Conservation (phyloP, 371 early-diverging fungal species). For the Choanephora cucurbitarum region DNA sequence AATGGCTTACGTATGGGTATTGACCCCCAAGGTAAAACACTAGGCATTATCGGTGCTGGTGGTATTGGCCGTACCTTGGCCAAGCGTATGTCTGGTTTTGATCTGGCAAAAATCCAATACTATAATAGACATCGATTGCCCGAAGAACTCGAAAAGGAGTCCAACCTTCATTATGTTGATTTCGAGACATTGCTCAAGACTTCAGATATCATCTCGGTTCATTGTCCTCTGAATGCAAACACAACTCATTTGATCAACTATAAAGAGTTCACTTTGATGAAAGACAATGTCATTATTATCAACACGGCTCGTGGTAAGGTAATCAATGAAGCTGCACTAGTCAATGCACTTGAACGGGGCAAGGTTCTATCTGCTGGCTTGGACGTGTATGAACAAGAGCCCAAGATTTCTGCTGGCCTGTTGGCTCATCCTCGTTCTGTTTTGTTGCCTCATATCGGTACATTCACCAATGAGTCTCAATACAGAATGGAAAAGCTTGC, state of each 20-base stretch:
- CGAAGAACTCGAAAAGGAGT: conserved; percentile 40
- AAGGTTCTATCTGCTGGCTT: conserved; percentile 58
- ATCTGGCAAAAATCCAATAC: conserved; percentile 53
- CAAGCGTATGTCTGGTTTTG: conserved; percentile 56
- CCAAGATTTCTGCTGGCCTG: conserved; percentile 41
- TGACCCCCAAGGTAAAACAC: conserved; percentile 49
- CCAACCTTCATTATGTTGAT: conserved; percentile 45
- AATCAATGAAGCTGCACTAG: conserved; percentile 54
- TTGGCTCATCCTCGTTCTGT: conserved; percentile 42
- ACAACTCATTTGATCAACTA: conserved; percentile 54
- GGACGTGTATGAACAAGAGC: conserved; percentile 65
- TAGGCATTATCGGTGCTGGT: conserved; percentile 65
- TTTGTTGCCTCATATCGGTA: conserved; percentile 51
- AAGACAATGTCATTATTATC: conserved; percentile 53
- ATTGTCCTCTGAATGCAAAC: conserved; percentile 54
- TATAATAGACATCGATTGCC: conserved; percentile 52
- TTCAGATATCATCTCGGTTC: conserved; percentile 61
- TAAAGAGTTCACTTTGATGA: conserved; percentile 54
- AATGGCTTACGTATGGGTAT: conserved; percentile 49
- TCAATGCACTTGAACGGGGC: conserved; percentile 55
- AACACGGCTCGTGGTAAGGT: conserved; percentile 68
- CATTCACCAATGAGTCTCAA: conserved; percentile 42
- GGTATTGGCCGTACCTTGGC: conserved; percentile 64
- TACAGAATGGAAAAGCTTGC: conserved; percentile 48
- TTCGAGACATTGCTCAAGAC: conserved; percentile 51